Evolutionary conservation across 441 rosid genomes (phyloP), one percentile per base, ranked within the genome.

Genomic region (Gossypium aridum): DNA sequence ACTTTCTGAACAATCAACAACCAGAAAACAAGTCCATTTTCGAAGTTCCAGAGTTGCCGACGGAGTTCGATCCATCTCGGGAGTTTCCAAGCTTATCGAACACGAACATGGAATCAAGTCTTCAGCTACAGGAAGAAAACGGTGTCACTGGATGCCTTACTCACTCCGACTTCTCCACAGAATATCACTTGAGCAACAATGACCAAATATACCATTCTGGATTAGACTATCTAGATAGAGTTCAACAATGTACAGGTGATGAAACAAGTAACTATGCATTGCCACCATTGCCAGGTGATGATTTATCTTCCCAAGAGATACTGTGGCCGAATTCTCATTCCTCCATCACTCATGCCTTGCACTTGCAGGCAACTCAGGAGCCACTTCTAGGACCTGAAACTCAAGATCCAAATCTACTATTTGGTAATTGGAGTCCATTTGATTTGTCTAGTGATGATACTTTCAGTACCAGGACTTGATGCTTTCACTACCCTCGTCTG

Each of bases 231-330:
- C 74, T 67, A 1, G 75, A 70, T 74, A 51, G 59, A 59, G 81
- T 76, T 25, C 85, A 78, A 65, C 79, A 26, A 37, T 72, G 80
- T 49, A 66, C 73, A 25, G 74, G 70, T 17, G 53, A 66, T 10
- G 78, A 79, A n/a, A 68, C 54, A 13, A 74, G 75, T 60, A 75
- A 64, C 75, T 57, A 70, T 60, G 86, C 77, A n/a, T 77, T 92
- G 84, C 94, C 96, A 45, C 92, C 91, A 1, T 83, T 92, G 78
- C 96, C 94, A 20, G 88, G 87, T 57, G 89, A 88, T 77, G 94
- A 84, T 64, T 67, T 78, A 23, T 79, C 65, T 13, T 76, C 85
- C 74, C 77, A 73, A 69, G 86, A 86, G 43, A 75, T 71, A 34
- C 70, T 82, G 7, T 89, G 96, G 86, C 74, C 85, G 26, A 83